Evolutionary conservation across 441 rosid species (phyloP).

Genomic region (Gossypium aridum): DNA sequence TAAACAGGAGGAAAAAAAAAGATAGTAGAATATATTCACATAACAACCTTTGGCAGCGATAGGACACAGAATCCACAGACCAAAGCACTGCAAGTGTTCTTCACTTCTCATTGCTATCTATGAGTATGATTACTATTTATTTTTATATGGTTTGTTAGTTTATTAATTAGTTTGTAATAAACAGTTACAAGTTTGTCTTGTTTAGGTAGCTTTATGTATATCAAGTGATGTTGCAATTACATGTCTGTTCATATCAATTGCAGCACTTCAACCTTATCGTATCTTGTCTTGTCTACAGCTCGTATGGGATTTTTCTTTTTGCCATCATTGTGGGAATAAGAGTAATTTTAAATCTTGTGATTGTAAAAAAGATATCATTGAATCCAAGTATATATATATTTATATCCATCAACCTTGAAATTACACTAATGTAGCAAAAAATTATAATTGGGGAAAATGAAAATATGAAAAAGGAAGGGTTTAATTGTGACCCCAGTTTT

Average conservation of each 20-base stretch:
- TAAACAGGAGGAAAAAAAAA: background rate
- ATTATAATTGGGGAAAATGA: background rate
- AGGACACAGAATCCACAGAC: constrained; percentile 15
- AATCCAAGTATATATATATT: background rate
- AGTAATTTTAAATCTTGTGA: background rate
- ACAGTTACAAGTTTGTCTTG: background rate
- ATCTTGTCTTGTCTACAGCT: background rate
- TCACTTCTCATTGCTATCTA: background rate
- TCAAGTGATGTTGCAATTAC: background rate
- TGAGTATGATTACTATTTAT: too few relatives aligned
- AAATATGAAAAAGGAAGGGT: background rate
- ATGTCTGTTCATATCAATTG: background rate
- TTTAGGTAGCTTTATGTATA: background rate
- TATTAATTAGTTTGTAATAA: too few relatives aligned
- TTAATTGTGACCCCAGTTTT: too few relatives aligned
- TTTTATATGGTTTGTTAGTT: too few relatives aligned
- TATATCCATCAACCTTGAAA: background rate
- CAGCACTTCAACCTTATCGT: background rate
- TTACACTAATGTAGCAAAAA: background rate
- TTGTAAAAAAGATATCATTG: too few relatives aligned
- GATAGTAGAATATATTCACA: constrained; percentile 1
- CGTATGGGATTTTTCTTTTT: background rate
- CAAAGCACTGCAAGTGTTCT: constrained; percentile 22
- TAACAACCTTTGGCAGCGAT: constrained; percentile 40
- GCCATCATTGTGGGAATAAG: background rate